Evolutionary conservation across 768 basidiomycete species (phyloP).

Genomic region (Rickenella mellea): DNA sequence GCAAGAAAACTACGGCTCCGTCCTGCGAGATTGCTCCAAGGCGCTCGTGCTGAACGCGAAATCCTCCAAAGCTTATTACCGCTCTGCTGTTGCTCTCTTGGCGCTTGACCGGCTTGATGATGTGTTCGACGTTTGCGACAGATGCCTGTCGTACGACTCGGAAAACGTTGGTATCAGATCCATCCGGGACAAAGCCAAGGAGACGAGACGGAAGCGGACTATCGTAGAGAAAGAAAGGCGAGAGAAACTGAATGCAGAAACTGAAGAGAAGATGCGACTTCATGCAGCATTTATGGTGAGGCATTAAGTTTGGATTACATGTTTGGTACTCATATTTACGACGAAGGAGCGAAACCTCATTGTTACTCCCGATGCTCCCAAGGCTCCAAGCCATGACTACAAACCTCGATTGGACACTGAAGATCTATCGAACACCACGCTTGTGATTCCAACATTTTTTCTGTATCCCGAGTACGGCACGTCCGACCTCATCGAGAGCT

Average conservation of each 20-base stretch:
- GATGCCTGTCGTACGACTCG: constrained; percentile 52
- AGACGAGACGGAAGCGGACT: constrained; percentile 39
- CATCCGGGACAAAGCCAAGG: constrained; percentile 43
- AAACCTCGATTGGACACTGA: constrained; percentile 59
- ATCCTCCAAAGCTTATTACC: constrained; percentile 79
- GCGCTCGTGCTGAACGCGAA: constrained; percentile 52
- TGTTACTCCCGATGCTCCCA: constrained; percentile 38
- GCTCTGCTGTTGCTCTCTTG: constrained; percentile 71
- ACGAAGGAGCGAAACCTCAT: constrained; percentile 68
- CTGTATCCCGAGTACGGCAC: constrained; percentile 86
- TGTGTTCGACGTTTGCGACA: constrained; percentile 70
- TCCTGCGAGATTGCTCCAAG: constrained; percentile 75
- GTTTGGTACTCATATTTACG: constrained; percentile 1
- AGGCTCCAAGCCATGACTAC: constrained; percentile 44
- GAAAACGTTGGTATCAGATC: constrained; percentile 44
- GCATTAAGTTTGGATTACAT: constrained; percentile 2
- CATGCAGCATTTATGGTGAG: constrained; percentile 57
- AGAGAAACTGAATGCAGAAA: no score
- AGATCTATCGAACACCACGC: constrained; percentile 45
- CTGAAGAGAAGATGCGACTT: constrained; percentile 45
- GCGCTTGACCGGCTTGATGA: constrained; percentile 71
- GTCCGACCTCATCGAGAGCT: constrained; percentile 82
- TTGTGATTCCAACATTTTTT: constrained; percentile 85
- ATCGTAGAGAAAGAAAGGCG: constrained; percentile 38
- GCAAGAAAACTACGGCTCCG: constrained; percentile 81